These are phyloP conservation scores for Lecanicillium sp. DNA, from an alignment of 2,329 filamentous ascomycete genomes.

Conservation along the genomic window DNA sequence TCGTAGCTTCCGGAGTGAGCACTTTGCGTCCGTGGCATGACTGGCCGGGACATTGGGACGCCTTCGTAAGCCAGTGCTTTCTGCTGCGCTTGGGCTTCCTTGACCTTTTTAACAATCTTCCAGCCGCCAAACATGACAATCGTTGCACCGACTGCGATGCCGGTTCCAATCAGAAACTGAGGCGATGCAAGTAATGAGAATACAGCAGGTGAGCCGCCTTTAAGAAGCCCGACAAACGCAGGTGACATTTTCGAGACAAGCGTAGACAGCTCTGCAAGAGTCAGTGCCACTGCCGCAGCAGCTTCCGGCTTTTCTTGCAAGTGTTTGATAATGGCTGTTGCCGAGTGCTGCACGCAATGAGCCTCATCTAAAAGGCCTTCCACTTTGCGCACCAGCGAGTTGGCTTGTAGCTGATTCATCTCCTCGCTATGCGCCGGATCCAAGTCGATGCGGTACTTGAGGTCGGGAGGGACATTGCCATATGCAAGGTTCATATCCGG, in stretches of 20 bases:
- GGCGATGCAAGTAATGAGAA: constrained; percentile 82
- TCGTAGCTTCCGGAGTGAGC: constrained; percentile 32
- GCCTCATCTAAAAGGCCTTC: constrained; percentile 77
- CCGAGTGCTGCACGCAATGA: constrained; percentile 80
- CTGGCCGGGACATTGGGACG: constrained; percentile 16
- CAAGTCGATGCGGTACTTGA: constrained; percentile 41
- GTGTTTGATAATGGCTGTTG: constrained; percentile 71
- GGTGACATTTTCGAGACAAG: constrained; percentile 79
- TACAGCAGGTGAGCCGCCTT: constrained; percentile 74
- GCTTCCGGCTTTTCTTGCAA: constrained; percentile 68
- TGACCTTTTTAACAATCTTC: constrained; percentile 90
- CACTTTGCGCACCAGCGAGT: constrained; percentile 60
- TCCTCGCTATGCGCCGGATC: constrained; percentile 45
- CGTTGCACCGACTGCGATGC: constrained; percentile 84
- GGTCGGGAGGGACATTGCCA: constrained; percentile 67
- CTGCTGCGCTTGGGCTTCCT: constrained; percentile 27
- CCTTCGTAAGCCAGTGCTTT: constrained; percentile 21
- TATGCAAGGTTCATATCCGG: constrained; percentile 93
- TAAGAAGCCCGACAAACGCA: constrained; percentile 64
- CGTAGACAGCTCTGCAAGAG: constrained; percentile 82
- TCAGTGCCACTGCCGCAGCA: constrained; percentile 86
- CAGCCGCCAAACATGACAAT: constrained; percentile 93
- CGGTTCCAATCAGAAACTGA: constrained; percentile 88
- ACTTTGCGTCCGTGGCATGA: constrained; percentile 18
- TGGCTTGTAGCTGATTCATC: constrained; percentile 42